These are phyloP conservation scores for Primulina eburnea DNA, from an alignment of 257 asterid genomes.

Conservation along the genomic window DNA sequence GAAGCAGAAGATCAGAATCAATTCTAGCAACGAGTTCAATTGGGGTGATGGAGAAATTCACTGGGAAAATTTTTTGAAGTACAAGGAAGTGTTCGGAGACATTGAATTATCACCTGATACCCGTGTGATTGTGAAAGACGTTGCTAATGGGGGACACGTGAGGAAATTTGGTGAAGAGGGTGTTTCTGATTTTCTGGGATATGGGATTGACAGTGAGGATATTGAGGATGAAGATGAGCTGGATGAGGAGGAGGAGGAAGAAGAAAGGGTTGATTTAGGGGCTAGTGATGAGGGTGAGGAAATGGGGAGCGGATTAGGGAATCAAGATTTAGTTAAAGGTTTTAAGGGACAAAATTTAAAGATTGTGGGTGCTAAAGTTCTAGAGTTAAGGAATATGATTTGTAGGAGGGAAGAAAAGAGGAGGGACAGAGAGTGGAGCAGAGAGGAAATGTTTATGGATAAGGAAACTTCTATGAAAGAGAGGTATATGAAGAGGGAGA, in stretches of 20 bases:
- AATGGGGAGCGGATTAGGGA: constrained; percentile 27
- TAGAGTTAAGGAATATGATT: constrained; percentile 61
- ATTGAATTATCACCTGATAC: constrained; percentile 49
- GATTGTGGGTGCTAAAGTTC: constrained; percentile 48
- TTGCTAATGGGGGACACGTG: constrained; percentile 21
- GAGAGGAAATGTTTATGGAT: constrained; percentile 40
- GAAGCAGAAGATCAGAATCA: constrained; percentile 76
- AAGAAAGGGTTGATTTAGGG: constrained; percentile 32
- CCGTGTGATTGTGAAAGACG: constrained; percentile 26
- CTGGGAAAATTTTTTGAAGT: constrained; percentile 86
- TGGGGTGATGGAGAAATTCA: constrained; percentile 91
- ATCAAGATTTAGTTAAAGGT: neutral
- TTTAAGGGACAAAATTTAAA: constrained; percentile 46
- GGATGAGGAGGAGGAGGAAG: constrained; percentile 40
- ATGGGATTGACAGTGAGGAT: constrained; percentile 54
- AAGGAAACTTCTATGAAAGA: constrained; percentile 36
- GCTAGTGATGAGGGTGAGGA: constrained; percentile 41
- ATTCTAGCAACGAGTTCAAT: constrained; percentile 52
- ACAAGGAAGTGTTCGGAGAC: constrained; percentile 90
- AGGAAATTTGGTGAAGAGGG: constrained; percentile 45
- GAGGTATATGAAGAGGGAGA: constrained; percentile 37
- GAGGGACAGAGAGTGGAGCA: constrained; percentile 71
- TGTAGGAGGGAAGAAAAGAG: constrained; percentile 67
- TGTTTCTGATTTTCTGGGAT: constrained; percentile 35
- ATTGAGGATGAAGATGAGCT: constrained; percentile 47